These are phyloP conservation scores for Neoboletus magnificus DNA, from an alignment of 768 basidiomycete species.

Conservation along the genomic window DNA sequence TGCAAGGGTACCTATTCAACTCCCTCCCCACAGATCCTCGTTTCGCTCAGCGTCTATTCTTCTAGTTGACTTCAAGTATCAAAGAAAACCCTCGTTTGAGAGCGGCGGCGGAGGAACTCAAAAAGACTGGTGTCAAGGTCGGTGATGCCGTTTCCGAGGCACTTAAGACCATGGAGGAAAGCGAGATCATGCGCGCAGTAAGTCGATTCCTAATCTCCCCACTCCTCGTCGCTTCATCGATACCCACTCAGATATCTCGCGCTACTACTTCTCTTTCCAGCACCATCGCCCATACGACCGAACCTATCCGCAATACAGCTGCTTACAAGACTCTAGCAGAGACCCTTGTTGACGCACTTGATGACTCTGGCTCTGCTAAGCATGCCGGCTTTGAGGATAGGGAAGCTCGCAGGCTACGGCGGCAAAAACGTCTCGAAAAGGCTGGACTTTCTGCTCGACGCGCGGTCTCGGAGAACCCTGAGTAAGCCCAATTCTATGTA, in stretches of 20 bases:
- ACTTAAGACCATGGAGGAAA: slow-evolving; percentile 91
- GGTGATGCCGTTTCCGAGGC: slow-evolving; percentile 94
- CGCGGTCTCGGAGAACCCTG: slow-evolving; percentile 67
- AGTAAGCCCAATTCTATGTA: slow-evolving; percentile 51
- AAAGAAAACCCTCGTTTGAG: slow-evolving; percentile 92
- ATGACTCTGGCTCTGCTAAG: slow-evolving; percentile 89
- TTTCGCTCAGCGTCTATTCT: slow-evolving; percentile 4
- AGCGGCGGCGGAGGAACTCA: slow-evolving; percentile 91
- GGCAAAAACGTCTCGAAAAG: slow-evolving; percentile 80
- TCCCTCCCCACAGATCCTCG: background rate
- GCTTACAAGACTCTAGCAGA: slow-evolving; percentile 92
- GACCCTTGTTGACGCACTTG: slow-evolving; percentile 86
- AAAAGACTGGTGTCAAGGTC: slow-evolving; percentile 84
- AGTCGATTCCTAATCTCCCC: slow-evolving; percentile 26
- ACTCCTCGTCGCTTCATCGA: background rate
- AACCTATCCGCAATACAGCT: slow-evolving; percentile 94
- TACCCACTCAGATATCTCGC: slow-evolving; percentile 61
- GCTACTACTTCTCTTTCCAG: slow-evolving; percentile 84
- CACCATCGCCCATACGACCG: slow-evolving; percentile 85
- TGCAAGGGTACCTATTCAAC: slow-evolving; percentile 67
- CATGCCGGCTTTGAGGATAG: slow-evolving; percentile 97
- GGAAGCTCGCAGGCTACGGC: slow-evolving; percentile 77
- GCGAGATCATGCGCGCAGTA: slow-evolving; percentile 84
- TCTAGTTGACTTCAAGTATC: slow-evolving; percentile 85
- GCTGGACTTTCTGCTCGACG: slow-evolving; percentile 61